phyloP scores from a whole-genome alignment of 495 filamentous ascomycete genomes.

The Ramalina intermedia region DNA sequence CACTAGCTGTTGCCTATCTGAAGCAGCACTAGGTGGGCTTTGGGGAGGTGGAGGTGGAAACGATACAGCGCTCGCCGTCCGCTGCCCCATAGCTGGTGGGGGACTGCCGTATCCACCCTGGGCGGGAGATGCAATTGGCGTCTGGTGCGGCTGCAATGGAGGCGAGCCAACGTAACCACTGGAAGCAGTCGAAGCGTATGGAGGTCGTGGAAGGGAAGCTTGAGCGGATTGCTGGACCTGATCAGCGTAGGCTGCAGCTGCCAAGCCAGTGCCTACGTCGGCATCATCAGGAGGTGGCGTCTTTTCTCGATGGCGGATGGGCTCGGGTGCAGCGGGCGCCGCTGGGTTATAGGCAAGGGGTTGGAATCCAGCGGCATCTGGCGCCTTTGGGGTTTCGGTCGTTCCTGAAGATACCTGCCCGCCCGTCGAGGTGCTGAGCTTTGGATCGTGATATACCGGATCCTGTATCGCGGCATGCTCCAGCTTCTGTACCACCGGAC shows the following conservation, averaged over 20 bases:
- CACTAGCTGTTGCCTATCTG: slow-evolving; percentile 2
- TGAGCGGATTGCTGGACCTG: slow-evolving; percentile 25
- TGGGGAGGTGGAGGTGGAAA: slow-evolving; percentile 29
- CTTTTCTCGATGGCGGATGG: slow-evolving; percentile 72
- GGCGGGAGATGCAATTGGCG: slow-evolving; percentile 23
- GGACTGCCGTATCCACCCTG: slow-evolving; percentile 23
- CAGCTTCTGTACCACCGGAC: slow-evolving; percentile 69
- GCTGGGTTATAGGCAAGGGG: slow-evolving; percentile 88
- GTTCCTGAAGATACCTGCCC: slow-evolving; percentile 1
- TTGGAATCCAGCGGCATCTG: slow-evolving; percentile 33
- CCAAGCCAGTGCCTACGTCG: slow-evolving; percentile 53
- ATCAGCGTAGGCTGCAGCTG: slow-evolving; percentile 53
- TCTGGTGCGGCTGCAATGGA: slow-evolving; percentile 14
- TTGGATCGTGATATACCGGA: slow-evolving; percentile 41
- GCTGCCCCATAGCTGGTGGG: slow-evolving; percentile 8
- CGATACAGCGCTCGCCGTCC: slow-evolving; percentile 17
- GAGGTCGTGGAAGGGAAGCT: slow-evolving; percentile 15
- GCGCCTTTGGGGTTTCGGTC: slow-evolving; percentile 15
- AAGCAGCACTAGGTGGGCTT: slow-evolving; percentile 17
- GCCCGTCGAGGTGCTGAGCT: slow-evolving; percentile 28
- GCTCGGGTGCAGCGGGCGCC: slow-evolving; percentile 72
- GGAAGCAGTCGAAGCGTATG: slow-evolving; percentile 11
- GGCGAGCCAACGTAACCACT: slow-evolving; percentile 22
- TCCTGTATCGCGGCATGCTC: slow-evolving; percentile 66
- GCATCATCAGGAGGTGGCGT: slow-evolving; percentile 72